These are phyloP conservation scores for Paxillus rubicundulus DNA, from an alignment of 768 basidiomycete genomes.

Conservation along the genomic window DNA sequence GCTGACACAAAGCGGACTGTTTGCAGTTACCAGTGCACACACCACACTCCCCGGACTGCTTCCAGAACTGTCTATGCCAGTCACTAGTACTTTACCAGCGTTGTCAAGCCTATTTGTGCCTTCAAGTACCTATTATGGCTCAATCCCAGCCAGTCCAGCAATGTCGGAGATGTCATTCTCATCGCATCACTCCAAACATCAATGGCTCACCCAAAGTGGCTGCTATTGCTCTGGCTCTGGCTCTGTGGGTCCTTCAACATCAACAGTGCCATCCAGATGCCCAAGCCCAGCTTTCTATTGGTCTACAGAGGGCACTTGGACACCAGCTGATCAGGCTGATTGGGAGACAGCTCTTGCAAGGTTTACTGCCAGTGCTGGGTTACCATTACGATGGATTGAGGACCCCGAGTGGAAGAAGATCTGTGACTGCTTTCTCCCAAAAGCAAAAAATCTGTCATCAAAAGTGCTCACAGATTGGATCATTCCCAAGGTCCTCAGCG, in stretches of 20 bases:
- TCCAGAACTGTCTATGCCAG: neutral
- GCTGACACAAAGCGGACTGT: neutral
- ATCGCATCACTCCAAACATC: neutral
- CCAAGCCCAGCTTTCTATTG: no score
- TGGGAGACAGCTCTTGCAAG: conserved; percentile 1
- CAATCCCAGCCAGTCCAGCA: neutral
- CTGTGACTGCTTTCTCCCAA: no score
- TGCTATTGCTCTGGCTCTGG: neutral
- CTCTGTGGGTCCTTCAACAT: neutral
- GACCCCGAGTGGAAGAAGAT: neutral
- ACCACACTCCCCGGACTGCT: neutral
- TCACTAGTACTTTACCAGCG: neutral
- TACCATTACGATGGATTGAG: conserved; percentile 4
- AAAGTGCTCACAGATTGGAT: no score
- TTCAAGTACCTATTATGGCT: neutral
- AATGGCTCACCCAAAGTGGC: neutral
- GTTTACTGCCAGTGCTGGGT: conserved; percentile 1
- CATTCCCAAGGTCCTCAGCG: no score
- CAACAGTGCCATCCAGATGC: no score
- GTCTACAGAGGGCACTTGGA: neutral
- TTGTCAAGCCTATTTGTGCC: neutral
- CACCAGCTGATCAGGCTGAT: neutral
- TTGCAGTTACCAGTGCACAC: neutral
- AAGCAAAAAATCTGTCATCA: no score
- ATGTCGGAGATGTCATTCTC: neutral